Evolutionary conservation across 164 flowering plant genomes (phyloP).

Genomic region (Akebia trifoliata): DNA sequence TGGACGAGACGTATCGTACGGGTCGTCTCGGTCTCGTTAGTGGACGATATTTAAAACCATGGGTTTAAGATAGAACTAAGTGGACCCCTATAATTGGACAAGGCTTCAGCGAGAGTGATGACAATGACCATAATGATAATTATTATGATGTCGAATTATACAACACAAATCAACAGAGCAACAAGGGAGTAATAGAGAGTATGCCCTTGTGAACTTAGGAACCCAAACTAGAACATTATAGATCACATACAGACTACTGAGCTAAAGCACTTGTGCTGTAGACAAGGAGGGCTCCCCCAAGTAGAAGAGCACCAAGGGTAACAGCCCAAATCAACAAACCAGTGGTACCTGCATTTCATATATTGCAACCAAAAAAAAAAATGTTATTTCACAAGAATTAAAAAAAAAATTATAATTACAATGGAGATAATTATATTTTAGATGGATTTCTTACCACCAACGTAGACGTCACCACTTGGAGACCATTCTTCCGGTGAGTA

Average conservation of each 20-base stretch:
- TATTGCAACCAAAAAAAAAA: not conserved
- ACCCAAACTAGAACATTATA: not conserved
- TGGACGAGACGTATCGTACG: too few species aligned
- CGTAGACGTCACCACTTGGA: slow-evolving; percentile 76
- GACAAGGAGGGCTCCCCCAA: slow-evolving; percentile 93
- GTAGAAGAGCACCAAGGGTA: slow-evolving; percentile 69
- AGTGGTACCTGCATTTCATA: slow-evolving; percentile 55
- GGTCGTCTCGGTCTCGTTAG: too few species aligned
- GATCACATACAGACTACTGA: slow-evolving; percentile 31
- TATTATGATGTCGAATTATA: too few species aligned
- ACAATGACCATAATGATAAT: too few species aligned
- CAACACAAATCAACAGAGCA: too few species aligned
- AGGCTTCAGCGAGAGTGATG: too few species aligned
- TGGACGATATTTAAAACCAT: too few species aligned
- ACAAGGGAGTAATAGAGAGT: too few species aligned
- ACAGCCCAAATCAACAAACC: slow-evolving; percentile 89
- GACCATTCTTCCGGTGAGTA: slow-evolving; percentile 75
- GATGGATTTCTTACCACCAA: slow-evolving; percentile 56
- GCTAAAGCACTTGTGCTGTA: slow-evolving; percentile 97
- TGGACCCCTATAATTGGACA: too few species aligned
- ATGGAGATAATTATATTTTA: not conserved
- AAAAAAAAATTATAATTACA: not conserved
- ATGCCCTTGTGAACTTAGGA: too few species aligned
- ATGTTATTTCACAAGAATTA: not conserved
- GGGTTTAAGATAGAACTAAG: too few species aligned